Conservation (phyloP, 306 rosid species). For the Morella rubra region DNA sequence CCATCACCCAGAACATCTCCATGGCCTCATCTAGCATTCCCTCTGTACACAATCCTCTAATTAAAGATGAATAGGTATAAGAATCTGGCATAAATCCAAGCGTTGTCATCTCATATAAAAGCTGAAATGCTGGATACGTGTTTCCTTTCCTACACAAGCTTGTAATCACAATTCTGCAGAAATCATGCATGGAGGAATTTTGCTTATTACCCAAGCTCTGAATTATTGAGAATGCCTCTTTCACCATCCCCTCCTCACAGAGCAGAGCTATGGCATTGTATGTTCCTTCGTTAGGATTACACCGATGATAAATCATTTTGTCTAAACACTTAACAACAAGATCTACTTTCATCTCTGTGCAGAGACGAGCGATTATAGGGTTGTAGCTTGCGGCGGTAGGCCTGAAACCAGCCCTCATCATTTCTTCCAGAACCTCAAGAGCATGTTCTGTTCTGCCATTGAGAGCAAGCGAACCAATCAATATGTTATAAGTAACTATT, state of each 20-base stretch:
- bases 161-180: conserved; percentile 58
- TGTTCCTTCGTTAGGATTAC: conserved; percentile 73
- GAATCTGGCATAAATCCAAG: conserved; percentile 81
- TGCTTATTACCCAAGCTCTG: conserved; percentile 64
- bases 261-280: conserved; percentile 73
- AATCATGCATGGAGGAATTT: conserved; percentile 49
- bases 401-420: conserved; percentile 57
- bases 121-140: conserved; percentile 80
- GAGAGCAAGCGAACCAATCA: conserved; percentile 72
- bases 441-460: conserved; percentile 79
- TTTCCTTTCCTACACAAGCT: conserved; percentile 82
- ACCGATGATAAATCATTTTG: conserved; percentile 57
- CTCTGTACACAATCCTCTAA: conserved; percentile 85
- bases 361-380: conserved; percentile 67
- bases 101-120: conserved; percentile 78
- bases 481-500: conserved; percentile 66
- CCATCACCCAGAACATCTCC: conserved; percentile 72
- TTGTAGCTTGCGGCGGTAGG: conserved; percentile 79
- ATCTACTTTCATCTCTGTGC: conserved; percentile 73
- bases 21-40: conserved; percentile 85
- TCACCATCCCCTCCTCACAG: conserved; percentile 69
- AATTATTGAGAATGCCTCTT: conserved; percentile 65
- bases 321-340: conserved; percentile 64
- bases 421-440: conserved; percentile 73
- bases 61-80: conserved; percentile 74